phyloP scores from a whole-genome alignment of 176 grass and related monocot genomes.

The Ensete ventricosum region DNA sequence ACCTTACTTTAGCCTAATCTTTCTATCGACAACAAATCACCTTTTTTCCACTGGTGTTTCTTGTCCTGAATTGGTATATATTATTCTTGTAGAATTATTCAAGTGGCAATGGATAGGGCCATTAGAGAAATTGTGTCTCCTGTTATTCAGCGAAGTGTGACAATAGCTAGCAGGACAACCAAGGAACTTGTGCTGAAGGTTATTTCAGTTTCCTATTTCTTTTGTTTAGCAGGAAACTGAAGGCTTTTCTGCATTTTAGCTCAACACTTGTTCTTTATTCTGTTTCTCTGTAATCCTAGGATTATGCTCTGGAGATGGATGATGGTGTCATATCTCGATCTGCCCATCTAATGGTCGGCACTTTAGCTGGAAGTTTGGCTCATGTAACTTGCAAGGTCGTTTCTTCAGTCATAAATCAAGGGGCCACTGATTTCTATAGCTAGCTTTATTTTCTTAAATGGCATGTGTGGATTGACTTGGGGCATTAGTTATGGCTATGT shows the following conservation, averaged over 20 bases:
- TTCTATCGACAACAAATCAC: slow-evolving; percentile 17
- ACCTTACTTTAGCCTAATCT: slow-evolving; percentile 17
- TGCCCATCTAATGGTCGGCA: slow-evolving; percentile 91
- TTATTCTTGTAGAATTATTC: slow-evolving; percentile 58
- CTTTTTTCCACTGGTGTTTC: slow-evolving; percentile 8
- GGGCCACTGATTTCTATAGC: background rate
- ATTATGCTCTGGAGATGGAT: slow-evolving; percentile 86
- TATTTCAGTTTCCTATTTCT: background rate
- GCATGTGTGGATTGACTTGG: background rate
- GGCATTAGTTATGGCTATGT: background rate
- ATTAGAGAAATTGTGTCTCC: slow-evolving; percentile 86
- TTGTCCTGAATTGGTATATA: slow-evolving; percentile 5
- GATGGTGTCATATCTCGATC: slow-evolving; percentile 59
- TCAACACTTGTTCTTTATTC: background rate
- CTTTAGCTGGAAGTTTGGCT: slow-evolving; percentile 89
- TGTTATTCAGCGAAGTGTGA: slow-evolving; percentile 97
- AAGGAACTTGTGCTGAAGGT: slow-evolving; percentile 98
- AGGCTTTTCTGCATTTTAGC: background rate
- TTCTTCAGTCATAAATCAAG: background rate
- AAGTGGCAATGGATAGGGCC: slow-evolving; percentile 82
- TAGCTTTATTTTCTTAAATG: background rate
- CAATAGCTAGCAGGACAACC: slow-evolving; percentile 85
- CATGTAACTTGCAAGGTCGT: slow-evolving; percentile 96
- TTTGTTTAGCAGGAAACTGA: background rate
- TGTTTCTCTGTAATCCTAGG: slow-evolving; percentile 25